Conservation (phyloP, 352 stramenopile species). For the Albugo laibachii region DNA sequence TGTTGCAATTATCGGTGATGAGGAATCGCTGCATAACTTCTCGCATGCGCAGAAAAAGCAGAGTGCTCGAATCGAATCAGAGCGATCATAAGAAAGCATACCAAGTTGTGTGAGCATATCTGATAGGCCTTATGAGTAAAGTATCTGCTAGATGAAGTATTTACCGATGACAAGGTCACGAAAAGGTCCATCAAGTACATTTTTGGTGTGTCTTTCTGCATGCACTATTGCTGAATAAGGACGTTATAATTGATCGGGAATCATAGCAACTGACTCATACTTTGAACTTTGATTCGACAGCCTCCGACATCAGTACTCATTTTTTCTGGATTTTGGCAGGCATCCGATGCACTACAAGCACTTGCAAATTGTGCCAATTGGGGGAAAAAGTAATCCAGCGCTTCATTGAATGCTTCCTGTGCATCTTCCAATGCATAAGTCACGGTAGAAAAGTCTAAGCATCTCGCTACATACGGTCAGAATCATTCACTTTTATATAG, state of each 20-base stretch:
- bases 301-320: neutral
- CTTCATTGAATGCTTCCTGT: slow-evolving; percentile 25
- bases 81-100: slow-evolving; percentile 45
- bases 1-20: slow-evolving; percentile 1
- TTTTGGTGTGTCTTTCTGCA: slow-evolving; percentile 1
- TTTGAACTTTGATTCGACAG: neutral
- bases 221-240: neutral
- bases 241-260: neutral
- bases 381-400: slow-evolving; percentile 18
- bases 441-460: neutral
- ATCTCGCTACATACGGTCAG: slow-evolving; percentile 20
- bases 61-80: slow-evolving; percentile 18
- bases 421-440: slow-evolving; percentile 14
- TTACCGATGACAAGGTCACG: neutral
- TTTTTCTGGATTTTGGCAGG: slow-evolving; percentile 1
- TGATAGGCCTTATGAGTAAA: slow-evolving; percentile 3
- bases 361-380: slow-evolving; percentile 16
- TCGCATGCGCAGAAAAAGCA: slow-evolving; percentile 30
- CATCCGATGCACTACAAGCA: no score
- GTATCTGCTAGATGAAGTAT: slow-evolving; percentile 1
- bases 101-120: slow-evolving; percentile 41
- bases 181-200: neutral
- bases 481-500: slow-evolving; percentile 38
- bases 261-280: neutral
- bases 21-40: slow-evolving; percentile 5